phyloP scores from a whole-genome alignment of 2,329 filamentous ascomycete species.

The Penicillium glabrum region DNA sequence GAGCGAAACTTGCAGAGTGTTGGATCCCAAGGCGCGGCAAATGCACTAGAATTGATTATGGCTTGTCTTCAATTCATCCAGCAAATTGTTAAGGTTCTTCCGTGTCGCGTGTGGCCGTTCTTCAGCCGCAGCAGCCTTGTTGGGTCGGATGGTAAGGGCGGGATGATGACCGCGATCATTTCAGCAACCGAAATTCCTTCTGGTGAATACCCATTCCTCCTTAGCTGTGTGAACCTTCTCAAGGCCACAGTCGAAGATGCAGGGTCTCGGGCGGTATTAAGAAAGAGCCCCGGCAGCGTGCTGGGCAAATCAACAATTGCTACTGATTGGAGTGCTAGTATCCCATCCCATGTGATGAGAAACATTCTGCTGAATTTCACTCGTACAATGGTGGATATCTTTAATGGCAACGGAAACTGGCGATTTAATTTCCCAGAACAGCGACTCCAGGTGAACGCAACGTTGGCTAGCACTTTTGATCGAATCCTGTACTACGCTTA shows the following conservation, averaged over 20 bases:
- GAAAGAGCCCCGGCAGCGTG: slow-evolving; percentile 35
- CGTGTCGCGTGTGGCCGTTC: slow-evolving; percentile 86
- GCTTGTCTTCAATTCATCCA: slow-evolving; percentile 80
- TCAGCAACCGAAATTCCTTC: slow-evolving; percentile 78
- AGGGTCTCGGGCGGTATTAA: slow-evolving; percentile 54
- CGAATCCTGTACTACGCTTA: slow-evolving; percentile 71
- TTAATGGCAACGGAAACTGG: slow-evolving; percentile 86
- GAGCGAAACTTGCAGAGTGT: slow-evolving; percentile 61
- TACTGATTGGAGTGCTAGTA: slow-evolving; percentile 62
- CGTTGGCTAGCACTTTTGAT: slow-evolving; percentile 69
- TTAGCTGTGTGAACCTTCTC: slow-evolving; percentile 72
- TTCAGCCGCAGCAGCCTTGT: slow-evolving; percentile 79
- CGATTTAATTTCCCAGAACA: slow-evolving; percentile 70
- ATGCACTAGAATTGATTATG: slow-evolving; percentile 66
- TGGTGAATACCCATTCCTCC: slow-evolving; percentile 74
- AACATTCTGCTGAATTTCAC: slow-evolving; percentile 71
- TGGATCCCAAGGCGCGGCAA: slow-evolving; percentile 61
- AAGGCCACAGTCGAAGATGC: slow-evolving; percentile 74
- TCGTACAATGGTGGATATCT: slow-evolving; percentile 74
- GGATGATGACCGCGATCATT: slow-evolving; percentile 74
- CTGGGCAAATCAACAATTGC: slow-evolving; percentile 31
- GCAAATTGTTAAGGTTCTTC: slow-evolving; percentile 68
- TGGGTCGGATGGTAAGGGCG: slow-evolving; percentile 71
- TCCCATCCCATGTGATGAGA: slow-evolving; percentile 74
- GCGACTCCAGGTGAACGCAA: slow-evolving; percentile 66